Evolutionary conservation across 2,329 filamentous ascomycete genomes (phyloP), one percentile per base, ranked within the genome.

Genomic region (Cercospora sesami): DNA sequence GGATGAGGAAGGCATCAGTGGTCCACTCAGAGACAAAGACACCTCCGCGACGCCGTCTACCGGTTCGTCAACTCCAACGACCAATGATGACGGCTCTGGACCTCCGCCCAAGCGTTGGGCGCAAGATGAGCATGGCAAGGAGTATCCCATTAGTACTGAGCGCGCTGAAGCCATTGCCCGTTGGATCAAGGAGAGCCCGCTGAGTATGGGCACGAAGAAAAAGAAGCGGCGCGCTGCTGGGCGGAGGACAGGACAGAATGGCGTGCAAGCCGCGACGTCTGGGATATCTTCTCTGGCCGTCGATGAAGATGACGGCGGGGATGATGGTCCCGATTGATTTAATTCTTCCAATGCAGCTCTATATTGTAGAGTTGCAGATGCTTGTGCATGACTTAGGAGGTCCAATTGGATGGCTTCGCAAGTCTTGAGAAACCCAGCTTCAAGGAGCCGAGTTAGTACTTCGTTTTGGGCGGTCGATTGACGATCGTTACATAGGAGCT

Each of bases 81-180:
- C 60, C 21, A 66, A 63, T 51, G 55, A 64, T 36, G 62, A 66
- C 26, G 28, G 57, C 31, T 28, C 67, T 14, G 33, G 55, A 16
- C 75, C 74, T n/a, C 68, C 74, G 64, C 80, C 81, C 10, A 89
- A 88, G 73, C 81, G 87, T 8, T 90, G 87, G 87, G 85, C 86
- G 5, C 84, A 87, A 65, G 89, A 89, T 60, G 86, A 90, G 63
- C 87, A 90, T 68, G 86, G 85, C 0, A 87, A 87, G 73, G 90
- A 92, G 71, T 91, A 91, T 76, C 87, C 87, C 2, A 88, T 92
- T 70, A 83, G 86, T 18, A 91, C 90, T 1, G 89, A 91, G 70
- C 85, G 91, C 23, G 91, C 91, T 0, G 84, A 87, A 59, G 86
- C 86, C 18, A 87, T 94, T 67, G 86, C 88, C 0, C 81, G 86